phyloP scores from a whole-genome alignment of 192 early-diverging fungal species.

The Podila epigama region DNA sequence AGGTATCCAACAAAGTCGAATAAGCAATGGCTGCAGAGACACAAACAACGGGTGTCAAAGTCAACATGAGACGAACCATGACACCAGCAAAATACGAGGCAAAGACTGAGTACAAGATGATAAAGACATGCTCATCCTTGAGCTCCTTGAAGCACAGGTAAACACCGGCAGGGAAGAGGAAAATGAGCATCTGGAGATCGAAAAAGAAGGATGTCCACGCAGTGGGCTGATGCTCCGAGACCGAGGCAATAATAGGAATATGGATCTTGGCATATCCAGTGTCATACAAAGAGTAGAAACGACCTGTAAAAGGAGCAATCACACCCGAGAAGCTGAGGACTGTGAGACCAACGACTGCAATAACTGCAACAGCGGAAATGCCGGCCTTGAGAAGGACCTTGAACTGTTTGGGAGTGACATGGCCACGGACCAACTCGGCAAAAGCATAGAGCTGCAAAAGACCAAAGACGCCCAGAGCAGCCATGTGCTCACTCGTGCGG shows the following conservation, averaged over 20 bases:
- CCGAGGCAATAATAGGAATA: conserved; percentile 99
- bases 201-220: conserved; percentile 99
- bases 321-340: conserved; percentile 80
- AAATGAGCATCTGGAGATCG: conserved; percentile 96
- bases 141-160: conserved; percentile 97
- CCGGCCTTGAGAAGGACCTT: conserved; percentile 76
- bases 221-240: conserved; percentile 99
- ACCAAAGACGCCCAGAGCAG: conserved; percentile 96
- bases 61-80: conserved; percentile 99
- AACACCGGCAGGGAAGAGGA: conserved; percentile 95
- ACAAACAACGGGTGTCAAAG: conserved; percentile 97
- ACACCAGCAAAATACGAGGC: conserved; percentile 99
- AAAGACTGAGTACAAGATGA: conserved; percentile 97
- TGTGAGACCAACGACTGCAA: conserved; percentile 70
- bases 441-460: conserved; percentile 95
- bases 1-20: conserved; percentile 87
- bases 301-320: conserved; percentile 98
- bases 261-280: conserved; percentile 99
- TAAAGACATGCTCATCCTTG: conserved; percentile 97
- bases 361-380: conserved; percentile 56
- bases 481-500: conserved; percentile 99
- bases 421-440: conserved; percentile 80
- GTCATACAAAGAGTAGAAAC: conserved; percentile 99
- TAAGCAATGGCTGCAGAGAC: conserved; percentile 91
- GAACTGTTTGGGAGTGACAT: conserved; percentile 88